Conservation (phyloP, 495 filamentous ascomycete genomes). For the Penicillium macrosclerotiorum region DNA sequence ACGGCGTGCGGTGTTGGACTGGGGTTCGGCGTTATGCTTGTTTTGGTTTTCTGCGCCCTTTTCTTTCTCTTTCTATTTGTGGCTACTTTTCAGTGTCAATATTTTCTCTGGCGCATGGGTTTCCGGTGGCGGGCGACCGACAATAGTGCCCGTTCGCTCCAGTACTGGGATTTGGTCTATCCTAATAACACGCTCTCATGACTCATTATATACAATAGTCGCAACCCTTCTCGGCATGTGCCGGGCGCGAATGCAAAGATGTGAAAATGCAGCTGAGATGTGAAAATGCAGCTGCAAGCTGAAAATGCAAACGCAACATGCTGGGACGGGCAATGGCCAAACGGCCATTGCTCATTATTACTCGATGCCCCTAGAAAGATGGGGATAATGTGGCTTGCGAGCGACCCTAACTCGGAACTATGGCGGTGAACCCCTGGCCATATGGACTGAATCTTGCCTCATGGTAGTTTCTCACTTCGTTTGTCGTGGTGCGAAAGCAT, state of each 20-base stretch:
- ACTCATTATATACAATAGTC: conserved; percentile 20
- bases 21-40: conserved; percentile 17
- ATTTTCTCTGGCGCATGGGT: conserved; percentile 1
- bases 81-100: background rate
- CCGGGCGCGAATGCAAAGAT: conserved; percentile 6
- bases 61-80: background rate
- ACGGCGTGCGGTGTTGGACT: too few relatives aligned
- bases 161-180: conserved; percentile 14
- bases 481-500: too few relatives aligned
- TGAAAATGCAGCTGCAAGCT: background rate
- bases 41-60: background rate
- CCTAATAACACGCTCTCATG: conserved; percentile 22
- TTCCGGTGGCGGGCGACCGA: background rate
- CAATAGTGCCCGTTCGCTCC: background rate
- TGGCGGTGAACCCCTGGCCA: too few relatives aligned
- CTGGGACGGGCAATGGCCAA: too few relatives aligned
- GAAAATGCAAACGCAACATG: too few relatives aligned
- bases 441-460: too few relatives aligned
- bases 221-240: background rate
- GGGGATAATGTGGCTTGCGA: too few relatives aligned
- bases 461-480: too few relatives aligned
- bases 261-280: background rate
- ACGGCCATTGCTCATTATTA: too few relatives aligned
- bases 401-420: too few relatives aligned
- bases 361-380: too few relatives aligned